These are phyloP conservation scores for Irineochytrium annulatum DNA, from an alignment of 192 early-diverging fungal species.

Conservation along the genomic window DNA sequence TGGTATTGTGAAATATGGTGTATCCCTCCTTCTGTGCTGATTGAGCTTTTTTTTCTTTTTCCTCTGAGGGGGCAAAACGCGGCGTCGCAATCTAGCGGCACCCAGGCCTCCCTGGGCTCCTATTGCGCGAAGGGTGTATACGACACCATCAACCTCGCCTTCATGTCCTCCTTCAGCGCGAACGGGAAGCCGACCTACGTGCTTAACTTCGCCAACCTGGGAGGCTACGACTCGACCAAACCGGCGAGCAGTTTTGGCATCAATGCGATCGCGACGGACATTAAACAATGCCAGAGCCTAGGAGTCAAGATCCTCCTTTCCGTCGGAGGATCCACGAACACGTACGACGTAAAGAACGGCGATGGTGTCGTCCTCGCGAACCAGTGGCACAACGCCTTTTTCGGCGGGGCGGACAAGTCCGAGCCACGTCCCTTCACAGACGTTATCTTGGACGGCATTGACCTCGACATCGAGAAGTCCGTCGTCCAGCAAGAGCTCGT, in stretches of 20 bases:
- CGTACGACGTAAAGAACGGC: conserved; percentile 4
- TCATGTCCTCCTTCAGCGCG: neutral
- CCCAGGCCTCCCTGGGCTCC: neutral
- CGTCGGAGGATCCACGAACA: conserved; percentile 3
- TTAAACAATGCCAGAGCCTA: conserved; percentile 9
- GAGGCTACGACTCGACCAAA: neutral
- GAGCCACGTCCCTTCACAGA: neutral
- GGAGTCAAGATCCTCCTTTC: conserved; percentile 14
- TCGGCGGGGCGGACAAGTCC: conserved; percentile 1
- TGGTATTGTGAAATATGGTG: neutral
- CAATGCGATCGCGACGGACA: neutral
- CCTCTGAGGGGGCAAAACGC: neutral
- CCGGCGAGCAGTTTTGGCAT: neutral
- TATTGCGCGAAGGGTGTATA: neutral
- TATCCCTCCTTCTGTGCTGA: neutral
- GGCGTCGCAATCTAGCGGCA: neutral
- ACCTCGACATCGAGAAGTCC: conserved; percentile 16
- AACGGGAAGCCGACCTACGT: neutral
- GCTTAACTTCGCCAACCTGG: conserved; percentile 1
- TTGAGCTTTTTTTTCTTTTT: neutral
- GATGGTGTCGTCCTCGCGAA: conserved; percentile 5
- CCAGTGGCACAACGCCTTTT: conserved; percentile 4
- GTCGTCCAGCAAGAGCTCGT: conserved; percentile 1
- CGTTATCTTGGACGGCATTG: conserved; percentile 9
- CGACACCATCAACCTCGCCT: conserved; percentile 4